phyloP scores from a whole-genome alignment of 2,329 filamentous ascomycete species.

The Lachnellula subtilissima region DNA sequence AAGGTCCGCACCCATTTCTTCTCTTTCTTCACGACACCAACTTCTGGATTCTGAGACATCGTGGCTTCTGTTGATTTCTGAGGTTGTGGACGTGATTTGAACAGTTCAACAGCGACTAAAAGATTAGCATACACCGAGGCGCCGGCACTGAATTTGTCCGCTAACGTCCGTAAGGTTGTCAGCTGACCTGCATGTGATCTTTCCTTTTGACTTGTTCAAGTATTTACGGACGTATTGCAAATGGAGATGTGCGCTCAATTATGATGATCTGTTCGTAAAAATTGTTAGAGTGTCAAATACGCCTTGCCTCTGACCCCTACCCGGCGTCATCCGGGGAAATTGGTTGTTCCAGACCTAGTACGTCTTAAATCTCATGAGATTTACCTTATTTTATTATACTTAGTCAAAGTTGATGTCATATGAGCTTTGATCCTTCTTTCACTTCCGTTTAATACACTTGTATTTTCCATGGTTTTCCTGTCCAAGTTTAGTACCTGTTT shows the following conservation, averaged over 20 bases:
- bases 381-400: not conserved
- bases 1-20: conserved; percentile 19
- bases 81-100: conserved; percentile 31
- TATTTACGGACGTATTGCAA: not conserved
- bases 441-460: too few relatives aligned
- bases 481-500: too few relatives aligned
- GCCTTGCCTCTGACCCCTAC: conserved; percentile 34
- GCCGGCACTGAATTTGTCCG: too few relatives aligned
- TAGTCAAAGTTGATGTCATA: too few relatives aligned
- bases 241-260: conserved; percentile 12
- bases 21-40: conserved; percentile 27
- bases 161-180: conserved; percentile 20
- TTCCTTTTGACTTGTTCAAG: conserved; percentile 11
- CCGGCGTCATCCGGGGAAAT: conserved; percentile 12
- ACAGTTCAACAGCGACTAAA: conserved; percentile 22
- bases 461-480: too few relatives aligned
- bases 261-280: conserved; percentile 26
- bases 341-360: not conserved
- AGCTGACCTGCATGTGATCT: conserved; percentile 15
- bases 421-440: too few relatives aligned
- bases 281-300: conserved; percentile 36
- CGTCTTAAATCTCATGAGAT: not conserved
- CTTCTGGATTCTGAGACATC: conserved; percentile 29
- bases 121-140: conserved; percentile 4
- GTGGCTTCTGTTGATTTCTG: conserved; percentile 18